Conservation (phyloP, 108 stramenopile genomes). For the Aurantiochytrium sp. region DNA sequence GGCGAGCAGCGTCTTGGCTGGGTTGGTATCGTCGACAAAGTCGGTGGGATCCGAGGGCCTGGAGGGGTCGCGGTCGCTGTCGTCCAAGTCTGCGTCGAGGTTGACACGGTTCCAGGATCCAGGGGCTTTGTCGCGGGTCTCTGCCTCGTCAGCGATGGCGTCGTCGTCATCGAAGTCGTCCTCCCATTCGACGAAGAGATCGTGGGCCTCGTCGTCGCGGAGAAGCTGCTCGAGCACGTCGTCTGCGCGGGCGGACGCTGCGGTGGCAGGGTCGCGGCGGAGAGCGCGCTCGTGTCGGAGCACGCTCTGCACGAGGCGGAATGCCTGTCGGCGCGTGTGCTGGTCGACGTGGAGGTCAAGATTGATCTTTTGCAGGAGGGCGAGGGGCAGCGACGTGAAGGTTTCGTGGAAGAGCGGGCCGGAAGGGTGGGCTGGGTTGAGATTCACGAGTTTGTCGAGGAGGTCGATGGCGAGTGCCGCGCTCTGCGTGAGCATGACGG, state of each 20-base stretch:
- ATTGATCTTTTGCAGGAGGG: not conserved
- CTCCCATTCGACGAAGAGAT: constrained; percentile 1
- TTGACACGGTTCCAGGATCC: not conserved
- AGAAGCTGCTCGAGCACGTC: not conserved
- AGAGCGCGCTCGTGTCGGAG: not conserved
- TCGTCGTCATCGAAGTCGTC: constrained; percentile 24
- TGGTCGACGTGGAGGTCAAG: not conserved
- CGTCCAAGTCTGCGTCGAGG: not conserved
- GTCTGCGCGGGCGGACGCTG: not conserved
- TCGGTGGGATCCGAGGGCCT: no score
- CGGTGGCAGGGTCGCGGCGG: not conserved
- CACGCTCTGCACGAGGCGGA: not conserved
- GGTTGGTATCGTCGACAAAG: not conserved
- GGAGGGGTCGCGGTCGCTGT: no score
- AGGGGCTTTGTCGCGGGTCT: not conserved
- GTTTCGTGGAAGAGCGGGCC: not conserved
- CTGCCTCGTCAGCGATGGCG: not conserved
- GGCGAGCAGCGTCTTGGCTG: not conserved
- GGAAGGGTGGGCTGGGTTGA: not conserved
- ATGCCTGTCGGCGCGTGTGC: not conserved
- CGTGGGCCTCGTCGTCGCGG: not conserved
- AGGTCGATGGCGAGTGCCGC: not conserved
- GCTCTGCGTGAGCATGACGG: not conserved
- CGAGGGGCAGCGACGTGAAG: not conserved
- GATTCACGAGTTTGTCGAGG: not conserved